Conservation (phyloP, 2,329 filamentous ascomycete species). For the Neofusicoccum laricinum region DNA sequence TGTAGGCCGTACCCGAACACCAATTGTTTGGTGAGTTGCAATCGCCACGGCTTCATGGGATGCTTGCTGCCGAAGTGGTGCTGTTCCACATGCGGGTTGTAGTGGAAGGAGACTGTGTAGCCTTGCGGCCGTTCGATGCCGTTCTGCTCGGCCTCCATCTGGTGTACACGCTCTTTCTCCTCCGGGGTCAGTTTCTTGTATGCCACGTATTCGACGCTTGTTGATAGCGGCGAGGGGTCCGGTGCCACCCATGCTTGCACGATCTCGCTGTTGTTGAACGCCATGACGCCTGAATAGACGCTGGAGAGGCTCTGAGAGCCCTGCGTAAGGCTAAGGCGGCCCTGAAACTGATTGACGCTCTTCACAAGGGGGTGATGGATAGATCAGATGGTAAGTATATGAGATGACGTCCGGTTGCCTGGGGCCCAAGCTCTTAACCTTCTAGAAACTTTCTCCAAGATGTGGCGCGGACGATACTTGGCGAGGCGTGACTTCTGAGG, state of each 20-base stretch:
- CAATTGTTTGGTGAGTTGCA: conserved; percentile 91
- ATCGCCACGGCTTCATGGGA: conserved; percentile 98
- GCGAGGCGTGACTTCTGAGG: neutral
- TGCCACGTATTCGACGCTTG: conserved; percentile 9
- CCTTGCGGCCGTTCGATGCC: conserved; percentile 78
- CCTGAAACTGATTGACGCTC: neutral
- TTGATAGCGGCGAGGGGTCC: conserved; percentile 2
- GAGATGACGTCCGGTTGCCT: neutral
- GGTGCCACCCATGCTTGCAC: conserved; percentile 14
- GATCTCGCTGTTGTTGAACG: conserved; percentile 15
- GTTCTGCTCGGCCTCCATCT: conserved; percentile 55
- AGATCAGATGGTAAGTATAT: neutral
- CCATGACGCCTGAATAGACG: neutral
- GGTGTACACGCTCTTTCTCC: conserved; percentile 42
- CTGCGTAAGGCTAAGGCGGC: neutral
- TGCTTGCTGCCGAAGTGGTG: conserved; percentile 97
- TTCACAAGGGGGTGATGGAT: neutral
- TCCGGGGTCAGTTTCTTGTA: conserved; percentile 13
- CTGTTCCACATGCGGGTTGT: conserved; percentile 90
- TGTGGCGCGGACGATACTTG: neutral
- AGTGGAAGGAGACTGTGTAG: conserved; percentile 91
- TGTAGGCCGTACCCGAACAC: conserved; percentile 95
- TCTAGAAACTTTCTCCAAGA: neutral
- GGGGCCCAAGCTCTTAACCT: neutral
- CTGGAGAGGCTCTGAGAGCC: neutral